Conservation (phyloP, 768 basidiomycete species). For the Amanita pallidorosea region DNA sequence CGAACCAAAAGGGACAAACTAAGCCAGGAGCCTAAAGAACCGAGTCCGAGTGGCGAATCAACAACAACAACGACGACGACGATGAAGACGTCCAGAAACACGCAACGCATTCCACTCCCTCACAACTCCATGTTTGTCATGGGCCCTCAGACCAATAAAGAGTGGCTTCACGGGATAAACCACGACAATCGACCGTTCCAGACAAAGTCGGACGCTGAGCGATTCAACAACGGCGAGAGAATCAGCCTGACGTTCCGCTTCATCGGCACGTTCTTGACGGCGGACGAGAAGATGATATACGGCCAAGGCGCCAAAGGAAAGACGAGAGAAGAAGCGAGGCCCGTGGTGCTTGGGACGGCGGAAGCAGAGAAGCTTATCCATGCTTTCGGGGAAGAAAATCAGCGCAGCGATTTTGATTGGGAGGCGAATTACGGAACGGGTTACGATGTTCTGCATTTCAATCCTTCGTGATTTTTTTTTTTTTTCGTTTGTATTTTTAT, state of each 20-base stretch:
- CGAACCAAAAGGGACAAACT: conserved; percentile 45
- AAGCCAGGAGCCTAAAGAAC: conserved; percentile 3
- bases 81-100: background rate
- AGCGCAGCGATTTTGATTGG: conserved; percentile 63
- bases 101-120: conserved; percentile 63
- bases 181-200: conserved; percentile 57
- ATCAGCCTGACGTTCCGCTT: conserved; percentile 75
- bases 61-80: background rate
- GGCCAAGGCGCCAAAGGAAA: conserved; percentile 69
- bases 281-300: conserved; percentile 41
- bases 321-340: conserved; percentile 37
- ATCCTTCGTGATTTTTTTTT: background rate
- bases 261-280: conserved; percentile 65
- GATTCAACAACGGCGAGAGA: conserved; percentile 43
- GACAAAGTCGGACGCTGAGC: conserved; percentile 47
- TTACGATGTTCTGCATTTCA: conserved; percentile 58
- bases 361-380: conserved; percentile 39
- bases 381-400: conserved; percentile 71
- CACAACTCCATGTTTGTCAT: conserved; percentile 80
- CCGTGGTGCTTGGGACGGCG: conserved; percentile 40
- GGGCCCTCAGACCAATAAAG: conserved; percentile 60
- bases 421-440: conserved; percentile 52
- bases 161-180: conserved; percentile 70
- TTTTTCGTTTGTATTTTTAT: no score
- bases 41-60: conserved; percentile 11